Evolutionary conservation across 2,329 filamentous ascomycete species (phyloP), one percentile per base, ranked within the genome.

Genomic region (Kalmusia sp.): DNA sequence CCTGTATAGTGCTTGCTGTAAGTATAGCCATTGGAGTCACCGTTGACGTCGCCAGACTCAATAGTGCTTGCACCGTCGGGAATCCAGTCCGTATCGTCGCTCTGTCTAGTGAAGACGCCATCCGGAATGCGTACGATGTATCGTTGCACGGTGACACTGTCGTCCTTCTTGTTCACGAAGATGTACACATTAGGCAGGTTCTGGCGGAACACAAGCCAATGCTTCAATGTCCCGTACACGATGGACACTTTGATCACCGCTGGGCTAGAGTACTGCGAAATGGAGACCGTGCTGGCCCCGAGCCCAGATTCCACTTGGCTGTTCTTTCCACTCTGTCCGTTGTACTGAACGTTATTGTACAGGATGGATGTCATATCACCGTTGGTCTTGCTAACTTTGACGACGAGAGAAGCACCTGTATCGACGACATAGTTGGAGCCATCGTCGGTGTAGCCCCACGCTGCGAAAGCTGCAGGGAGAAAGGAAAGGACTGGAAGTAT

Each of bases 301-400:
- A 86, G 76, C 11, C 83, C 84, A 3, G 83, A 86, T 37, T 77
- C 76, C 51, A 86, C 81, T 43, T 86, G 84, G 17, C 80, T 82
- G 41, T 77, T 78, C 37, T 55, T 66, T 12, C 62, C 63, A n/a
- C 30, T 49, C 37, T 78, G 78, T 44, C 73, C 70, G 9, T 70
- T 62, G 63, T 84, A 82, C 65, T 87, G 82, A 27, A 77, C 75
- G 49, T 82, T 82, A 22, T 81, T 79, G 65, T 80, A 87, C 51
- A 79, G 80, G 67, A 87, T 83, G 2, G 84, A 87, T 27, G 79
- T 85, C 70, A 87, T 83, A 61, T 87, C 85, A 54, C 84, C 86
- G 65, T 76, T 86, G n/a, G 75, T 76, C 55, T 79, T 64, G 59
- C 62, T 67, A 47, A 68, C 63, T n/a, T 66, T 65, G 30, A 69